These are phyloP conservation scores for Euryodendron excelsum DNA, from an alignment of 148 eudicot species.

Conservation along the genomic window DNA sequence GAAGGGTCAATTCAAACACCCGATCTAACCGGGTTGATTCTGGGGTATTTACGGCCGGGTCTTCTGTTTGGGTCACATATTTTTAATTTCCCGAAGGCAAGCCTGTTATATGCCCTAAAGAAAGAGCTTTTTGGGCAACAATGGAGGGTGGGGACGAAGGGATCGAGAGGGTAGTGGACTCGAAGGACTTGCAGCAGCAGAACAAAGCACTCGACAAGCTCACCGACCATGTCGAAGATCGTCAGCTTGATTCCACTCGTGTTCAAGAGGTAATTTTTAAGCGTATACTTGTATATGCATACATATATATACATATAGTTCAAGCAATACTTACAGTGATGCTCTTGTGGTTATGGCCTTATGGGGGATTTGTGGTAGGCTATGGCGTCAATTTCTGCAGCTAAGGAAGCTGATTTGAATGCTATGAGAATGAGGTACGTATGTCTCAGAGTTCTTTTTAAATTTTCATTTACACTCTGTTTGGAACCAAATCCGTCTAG, in stretches of 20 bases:
- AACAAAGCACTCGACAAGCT: constrained; percentile 95
- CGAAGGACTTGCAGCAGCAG: constrained; percentile 88
- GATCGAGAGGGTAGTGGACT: constrained; percentile 50
- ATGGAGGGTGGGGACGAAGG: no score
- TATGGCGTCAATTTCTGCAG: constrained; percentile 91
- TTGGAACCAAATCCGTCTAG: no score
- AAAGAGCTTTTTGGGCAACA: no score
- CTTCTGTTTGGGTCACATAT: background rate
- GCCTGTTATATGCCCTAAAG: no score
- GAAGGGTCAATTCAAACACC: background rate
- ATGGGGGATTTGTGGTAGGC: constrained; percentile 72
- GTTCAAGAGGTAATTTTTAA: constrained; percentile 97
- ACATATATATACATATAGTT: background rate
- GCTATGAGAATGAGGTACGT: constrained; percentile 74
- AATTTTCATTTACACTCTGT: no score
- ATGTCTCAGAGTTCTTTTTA: background rate
- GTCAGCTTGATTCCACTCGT: constrained; percentile 90
- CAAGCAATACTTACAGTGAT: no score
- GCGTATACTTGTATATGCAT: constrained; percentile 55
- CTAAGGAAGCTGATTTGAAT: constrained; percentile 86
- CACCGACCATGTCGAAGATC: constrained; percentile 95
- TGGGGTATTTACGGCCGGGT: background rate
- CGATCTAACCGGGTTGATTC: background rate
- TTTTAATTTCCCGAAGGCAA: constrained; percentile 27
- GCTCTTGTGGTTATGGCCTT: no score